Percentiles rank a stretch among this genome's conserved stretches.
phyloP scores from a whole-genome alignment of 2,329 filamentous ascomycete species.

The Elsinoe batatas region DNA sequence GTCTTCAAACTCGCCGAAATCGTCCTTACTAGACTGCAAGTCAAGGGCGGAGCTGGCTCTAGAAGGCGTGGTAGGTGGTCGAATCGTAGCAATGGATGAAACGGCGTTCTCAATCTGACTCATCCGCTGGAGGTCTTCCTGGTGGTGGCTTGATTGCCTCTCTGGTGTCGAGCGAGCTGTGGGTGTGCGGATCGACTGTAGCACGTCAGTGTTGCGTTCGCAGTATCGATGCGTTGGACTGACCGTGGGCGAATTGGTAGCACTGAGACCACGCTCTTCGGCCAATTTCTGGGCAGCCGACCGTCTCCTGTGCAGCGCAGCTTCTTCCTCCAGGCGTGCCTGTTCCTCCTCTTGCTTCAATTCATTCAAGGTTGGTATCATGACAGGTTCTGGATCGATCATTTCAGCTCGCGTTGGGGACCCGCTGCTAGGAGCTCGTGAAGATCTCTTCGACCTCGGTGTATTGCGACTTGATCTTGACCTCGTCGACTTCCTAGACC shows the following conservation, averaged over 20 bases:
- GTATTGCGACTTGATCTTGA: slow-evolving; percentile 20
- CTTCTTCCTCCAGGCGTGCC: slow-evolving; percentile 46
- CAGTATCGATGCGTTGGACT: neutral
- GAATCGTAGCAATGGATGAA: neutral
- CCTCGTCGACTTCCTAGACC: slow-evolving; percentile 38
- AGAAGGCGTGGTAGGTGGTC: neutral
- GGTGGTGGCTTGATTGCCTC: neutral
- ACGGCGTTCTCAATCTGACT: neutral
- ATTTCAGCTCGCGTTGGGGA: slow-evolving; percentile 9
- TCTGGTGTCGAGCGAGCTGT: neutral
- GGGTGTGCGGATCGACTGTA: neutral
- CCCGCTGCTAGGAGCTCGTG: slow-evolving; percentile 7
- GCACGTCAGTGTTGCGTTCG: neutral
- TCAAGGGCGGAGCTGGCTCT: neutral
- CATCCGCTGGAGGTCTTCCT: neutral
- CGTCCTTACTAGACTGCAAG: neutral
- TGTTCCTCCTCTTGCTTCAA: slow-evolving; percentile 49
- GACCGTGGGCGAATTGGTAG: neutral
- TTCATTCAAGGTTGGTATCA: slow-evolving; percentile 42
- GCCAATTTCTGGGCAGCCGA: slow-evolving; percentile 48
- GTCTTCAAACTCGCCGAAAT: slow-evolving; percentile 1
- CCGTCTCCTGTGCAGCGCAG: slow-evolving; percentile 43
- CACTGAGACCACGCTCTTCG: slow-evolving; percentile 40
- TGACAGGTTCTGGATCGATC: slow-evolving; percentile 16
- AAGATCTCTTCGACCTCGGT: slow-evolving; percentile 10